A percentile compares a stretch with the other conserved stretches of the same genome.
These are phyloP conservation scores for Aurantiochytrium sp. DNA, from an alignment of 108 stramenopile genomes.

Conservation along the genomic window DNA sequence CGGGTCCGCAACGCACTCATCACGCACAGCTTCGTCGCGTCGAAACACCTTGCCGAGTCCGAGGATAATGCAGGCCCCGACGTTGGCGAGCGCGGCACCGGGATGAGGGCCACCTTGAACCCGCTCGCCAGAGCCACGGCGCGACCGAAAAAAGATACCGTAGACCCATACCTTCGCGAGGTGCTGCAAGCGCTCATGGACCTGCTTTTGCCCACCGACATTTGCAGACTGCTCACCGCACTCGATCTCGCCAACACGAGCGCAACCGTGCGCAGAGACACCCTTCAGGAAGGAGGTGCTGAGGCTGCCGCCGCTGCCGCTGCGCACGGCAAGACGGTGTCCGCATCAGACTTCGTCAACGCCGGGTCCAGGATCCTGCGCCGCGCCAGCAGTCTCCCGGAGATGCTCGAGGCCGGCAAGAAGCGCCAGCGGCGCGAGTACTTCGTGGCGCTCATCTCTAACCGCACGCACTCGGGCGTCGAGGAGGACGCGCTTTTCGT, in stretches of 20 bases:
- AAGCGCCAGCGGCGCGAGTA: not conserved
- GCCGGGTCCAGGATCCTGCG: not conserved
- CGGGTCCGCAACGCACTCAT: constrained; percentile 26
- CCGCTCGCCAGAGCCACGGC: not conserved
- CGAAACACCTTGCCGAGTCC: not conserved
- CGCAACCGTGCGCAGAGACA: not conserved
- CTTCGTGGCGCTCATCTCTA: constrained; percentile 4
- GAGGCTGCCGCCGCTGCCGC: not conserved
- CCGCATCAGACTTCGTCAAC: not conserved
- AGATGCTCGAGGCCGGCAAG: not conserved
- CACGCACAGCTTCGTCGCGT: constrained; percentile 26
- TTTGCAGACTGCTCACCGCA: not conserved
- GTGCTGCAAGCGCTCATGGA: constrained; percentile 17
- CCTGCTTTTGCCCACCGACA: not conserved
- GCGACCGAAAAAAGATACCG: not conserved
- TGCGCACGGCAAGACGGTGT: not conserved
- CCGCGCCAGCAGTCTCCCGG: not conserved
- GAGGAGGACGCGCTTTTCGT: constrained; percentile 23
- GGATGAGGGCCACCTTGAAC: not conserved
- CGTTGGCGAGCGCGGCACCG: not conserved
- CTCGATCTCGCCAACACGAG: not conserved
- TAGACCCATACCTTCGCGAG: not conserved
- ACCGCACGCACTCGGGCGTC: not conserved
- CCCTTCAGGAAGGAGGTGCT: too few relatives aligned
- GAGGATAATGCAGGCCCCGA: not conserved